phyloP scores from a whole-genome alignment of 495 filamentous ascomycete genomes.

The Chaetomidium leptoderma region DNA sequence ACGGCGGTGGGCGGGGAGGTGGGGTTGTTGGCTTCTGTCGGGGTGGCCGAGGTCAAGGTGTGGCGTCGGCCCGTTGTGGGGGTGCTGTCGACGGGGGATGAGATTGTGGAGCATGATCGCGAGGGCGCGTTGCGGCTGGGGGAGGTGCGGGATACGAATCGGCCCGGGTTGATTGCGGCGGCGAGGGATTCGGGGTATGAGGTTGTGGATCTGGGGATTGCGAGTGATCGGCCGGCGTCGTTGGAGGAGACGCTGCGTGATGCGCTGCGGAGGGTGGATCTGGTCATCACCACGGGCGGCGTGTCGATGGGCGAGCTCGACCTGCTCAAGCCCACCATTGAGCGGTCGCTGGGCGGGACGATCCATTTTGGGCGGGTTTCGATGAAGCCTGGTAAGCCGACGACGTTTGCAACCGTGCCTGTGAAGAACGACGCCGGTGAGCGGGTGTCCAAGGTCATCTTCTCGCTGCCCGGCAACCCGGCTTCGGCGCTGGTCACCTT shows the following conservation, averaged over 20 bases:
- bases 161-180: slow-evolving; percentile 77
- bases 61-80: slow-evolving; percentile 77
- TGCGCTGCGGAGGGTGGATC: slow-evolving; percentile 68
- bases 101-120: slow-evolving; percentile 75
- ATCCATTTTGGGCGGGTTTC: slow-evolving; percentile 95
- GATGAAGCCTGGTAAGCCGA: slow-evolving; percentile 98
- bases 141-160: slow-evolving; percentile 89
- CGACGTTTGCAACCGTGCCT: slow-evolving; percentile 89
- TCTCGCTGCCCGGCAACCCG: slow-evolving; percentile 91
- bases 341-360: slow-evolving; percentile 80
- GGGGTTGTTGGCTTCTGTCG: slow-evolving; percentile 81
- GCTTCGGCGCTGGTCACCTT: slow-evolving; percentile 89
- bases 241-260: slow-evolving; percentile 72
- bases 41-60: slow-evolving; percentile 64
- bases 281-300: slow-evolving; percentile 89
- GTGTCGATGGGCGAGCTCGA: slow-evolving; percentile 99
- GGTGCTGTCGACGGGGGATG: slow-evolving; percentile 90
- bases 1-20: slow-evolving; percentile 85
- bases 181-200: slow-evolving; percentile 72
- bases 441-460: slow-evolving; percentile 65
- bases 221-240: slow-evolving; percentile 68
- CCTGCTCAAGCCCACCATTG: slow-evolving; percentile 94
- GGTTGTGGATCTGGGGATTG: slow-evolving; percentile 82
- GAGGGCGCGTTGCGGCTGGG: slow-evolving; percentile 62
- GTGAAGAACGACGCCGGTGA: slow-evolving; percentile 55